These are phyloP conservation scores for Russula sp. DNA, from an alignment of 768 basidiomycete genomes.

Conservation along the genomic window DNA sequence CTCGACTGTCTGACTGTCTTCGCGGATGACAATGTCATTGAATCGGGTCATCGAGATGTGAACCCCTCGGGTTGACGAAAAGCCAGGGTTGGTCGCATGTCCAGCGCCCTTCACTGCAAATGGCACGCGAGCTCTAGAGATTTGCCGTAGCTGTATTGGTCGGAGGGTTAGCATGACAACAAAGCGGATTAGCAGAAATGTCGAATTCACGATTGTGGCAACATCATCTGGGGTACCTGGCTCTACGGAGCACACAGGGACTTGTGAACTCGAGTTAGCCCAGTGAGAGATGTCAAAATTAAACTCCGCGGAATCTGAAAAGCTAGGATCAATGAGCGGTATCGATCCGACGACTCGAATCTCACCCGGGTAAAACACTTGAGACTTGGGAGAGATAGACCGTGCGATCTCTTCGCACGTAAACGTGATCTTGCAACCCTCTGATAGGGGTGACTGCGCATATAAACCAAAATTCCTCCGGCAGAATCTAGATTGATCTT, in stretches of 20 bases:
- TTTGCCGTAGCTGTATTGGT: not conserved
- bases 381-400: constrained; percentile 5
- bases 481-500: not conserved
- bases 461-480: not conserved
- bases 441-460: not conserved
- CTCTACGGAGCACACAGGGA: constrained; percentile 27
- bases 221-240: constrained; percentile 26
- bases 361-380: constrained; percentile 18
- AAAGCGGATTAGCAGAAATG: not conserved
- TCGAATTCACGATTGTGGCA: constrained; percentile 14
- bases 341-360: too few relatives aligned
- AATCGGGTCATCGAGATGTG: not conserved
- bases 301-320: constrained; percentile 19
- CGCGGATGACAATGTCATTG: not conserved
- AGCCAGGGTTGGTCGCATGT: not conserved
- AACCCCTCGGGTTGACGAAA: not conserved
- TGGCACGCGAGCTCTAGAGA: not conserved
- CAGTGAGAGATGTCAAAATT: constrained; percentile 22
- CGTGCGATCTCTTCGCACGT: not conserved
- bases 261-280: constrained; percentile 24
- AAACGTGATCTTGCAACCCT: not conserved
- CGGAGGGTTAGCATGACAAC: not conserved
- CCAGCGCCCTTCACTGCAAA: not conserved
- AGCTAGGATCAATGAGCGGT: not conserved
- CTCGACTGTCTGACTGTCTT: constrained; percentile 12